Evolutionary conservation across 2,329 filamentous ascomycete genomes (phyloP), one percentile per base, ranked within the genome.

Genomic region (Dichotomopilus funicola): DNA sequence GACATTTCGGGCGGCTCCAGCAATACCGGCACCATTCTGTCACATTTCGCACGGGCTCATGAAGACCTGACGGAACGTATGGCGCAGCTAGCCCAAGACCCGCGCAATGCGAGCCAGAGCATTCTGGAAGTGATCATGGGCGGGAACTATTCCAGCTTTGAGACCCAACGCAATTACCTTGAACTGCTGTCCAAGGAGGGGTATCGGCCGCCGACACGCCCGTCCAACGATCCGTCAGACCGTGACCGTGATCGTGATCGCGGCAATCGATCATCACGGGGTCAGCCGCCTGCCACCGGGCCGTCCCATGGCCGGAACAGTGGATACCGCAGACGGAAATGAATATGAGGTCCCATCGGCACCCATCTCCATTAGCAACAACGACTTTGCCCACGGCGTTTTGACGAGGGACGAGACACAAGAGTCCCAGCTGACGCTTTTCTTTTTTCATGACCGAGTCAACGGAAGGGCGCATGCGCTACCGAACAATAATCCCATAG

Each of bases 1-100:
- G 94, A 99, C 66, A 94, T 99, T 33, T 86, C 94, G 0, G 91
- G 91, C 8, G 91, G 91, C 8, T 94, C 91, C 0, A 79, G 76
- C 46, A 87, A 89, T 61, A 88, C 87, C 6, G 62, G 71, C 0
- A 74, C 80, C 7, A 88, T 96, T 49, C 74, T 89, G 61, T 68
- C 75, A n/a, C 76, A 78, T 10, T 97, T 99, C 68, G 74, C 79
- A 1, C 72, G 83, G 2, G 88, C 88, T 0, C 80, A 84, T 65
- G 65, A 74, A 8, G 68, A 69, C 2, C 71, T 95, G 12, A 74
- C 77, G 47, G 68, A 78, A 3, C 78, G 81, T 36, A 84, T 92
- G 77, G 67, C 64, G 9, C 68, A 79, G 4, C 65, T 88, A 2
- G 68, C 73, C 0, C 62, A 66, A 8, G 64, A 68, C 7, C 62